These are phyloP conservation scores for Calonectria naviculata DNA, from an alignment of 2,329 filamentous ascomycete genomes.

Conservation along the genomic window DNA sequence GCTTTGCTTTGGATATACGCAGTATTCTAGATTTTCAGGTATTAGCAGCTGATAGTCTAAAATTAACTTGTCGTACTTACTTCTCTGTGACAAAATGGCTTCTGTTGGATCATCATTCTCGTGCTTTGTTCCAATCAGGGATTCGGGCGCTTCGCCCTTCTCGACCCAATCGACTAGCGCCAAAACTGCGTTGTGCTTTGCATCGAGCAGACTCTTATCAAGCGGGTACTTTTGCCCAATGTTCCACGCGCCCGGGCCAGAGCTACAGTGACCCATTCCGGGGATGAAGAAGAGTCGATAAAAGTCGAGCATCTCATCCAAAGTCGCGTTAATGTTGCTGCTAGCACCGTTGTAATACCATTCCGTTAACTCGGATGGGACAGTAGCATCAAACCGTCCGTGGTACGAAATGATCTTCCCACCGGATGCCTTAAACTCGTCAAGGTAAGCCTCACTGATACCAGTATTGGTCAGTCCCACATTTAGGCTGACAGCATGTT, in stretches of 20 bases:
- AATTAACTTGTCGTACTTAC: not conserved
- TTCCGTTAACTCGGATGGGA: not conserved
- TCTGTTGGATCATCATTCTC: not conserved
- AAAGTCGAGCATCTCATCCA: not conserved
- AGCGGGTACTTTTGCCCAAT: not conserved
- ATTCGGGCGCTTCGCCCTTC: not conserved
- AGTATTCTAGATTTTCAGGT: not conserved
- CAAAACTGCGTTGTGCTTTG: not conserved
- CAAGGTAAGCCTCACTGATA: not conserved
- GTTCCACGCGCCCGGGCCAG: not conserved
- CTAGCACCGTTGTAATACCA: not conserved
- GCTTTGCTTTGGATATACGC: not conserved
- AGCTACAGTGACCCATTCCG: not conserved
- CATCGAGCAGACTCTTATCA: not conserved
- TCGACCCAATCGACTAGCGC: not conserved
- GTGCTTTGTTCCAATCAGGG: not conserved
- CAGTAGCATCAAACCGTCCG: not conserved
- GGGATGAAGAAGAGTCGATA: not conserved
- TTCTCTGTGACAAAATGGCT: not conserved
- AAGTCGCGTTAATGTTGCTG: not conserved
- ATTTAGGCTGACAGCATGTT: not conserved
- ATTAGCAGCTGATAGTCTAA: not conserved
- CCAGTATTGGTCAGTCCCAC: not conserved
- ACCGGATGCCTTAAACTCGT: not conserved
- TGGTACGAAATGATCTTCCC: not conserved